These are phyloP conservation scores for Trapa bicornis DNA, from an alignment of 345 rosid genomes.

Conservation along the genomic window DNA sequence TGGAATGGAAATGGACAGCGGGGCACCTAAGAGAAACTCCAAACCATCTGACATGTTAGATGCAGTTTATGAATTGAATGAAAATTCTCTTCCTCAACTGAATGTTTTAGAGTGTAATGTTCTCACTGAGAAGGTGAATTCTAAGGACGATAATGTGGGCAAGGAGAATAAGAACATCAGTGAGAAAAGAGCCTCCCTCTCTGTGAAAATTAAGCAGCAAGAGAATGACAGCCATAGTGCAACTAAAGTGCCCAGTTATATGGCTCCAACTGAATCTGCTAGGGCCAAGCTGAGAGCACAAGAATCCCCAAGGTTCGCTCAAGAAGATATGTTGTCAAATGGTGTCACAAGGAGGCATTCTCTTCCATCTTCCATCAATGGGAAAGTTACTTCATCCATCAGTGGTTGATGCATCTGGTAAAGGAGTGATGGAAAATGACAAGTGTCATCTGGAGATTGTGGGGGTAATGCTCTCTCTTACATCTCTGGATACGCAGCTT, in stretches of 20 bases:
- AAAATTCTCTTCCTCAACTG: constrained; percentile 12
- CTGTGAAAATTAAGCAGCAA: constrained; percentile 42
- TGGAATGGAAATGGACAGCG: not conserved
- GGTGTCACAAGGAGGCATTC: constrained; percentile 57
- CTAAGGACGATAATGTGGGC: constrained; percentile 24
- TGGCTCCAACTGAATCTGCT: constrained; percentile 82
- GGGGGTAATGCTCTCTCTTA: constrained; percentile 30
- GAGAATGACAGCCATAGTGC: constrained; percentile 36
- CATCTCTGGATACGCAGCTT: not conserved
- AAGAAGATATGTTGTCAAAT: constrained; percentile 37
- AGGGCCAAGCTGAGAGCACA: constrained; percentile 70
- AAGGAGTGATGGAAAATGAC: constrained; percentile 44
- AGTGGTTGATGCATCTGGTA: constrained; percentile 44
- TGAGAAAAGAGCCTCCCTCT: constrained; percentile 56
- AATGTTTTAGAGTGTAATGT: constrained; percentile 19
- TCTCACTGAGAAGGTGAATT: constrained; percentile 18
- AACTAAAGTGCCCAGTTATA: constrained; percentile 64
- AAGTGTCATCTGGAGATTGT: constrained; percentile 50
- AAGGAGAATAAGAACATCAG: constrained; percentile 32
- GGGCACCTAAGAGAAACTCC: not conserved
- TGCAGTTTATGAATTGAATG: constrained; percentile 13
- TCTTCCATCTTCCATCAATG: constrained; percentile 50
- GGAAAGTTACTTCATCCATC: constrained; percentile 43
- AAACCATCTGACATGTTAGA: constrained; percentile 1
- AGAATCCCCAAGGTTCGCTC: constrained; percentile 44